A percentile compares a stretch with the other conserved stretches of the same genome.
phyloP scores from a whole-genome alignment of 306 rosid species.

The Prunus padus region DNA sequence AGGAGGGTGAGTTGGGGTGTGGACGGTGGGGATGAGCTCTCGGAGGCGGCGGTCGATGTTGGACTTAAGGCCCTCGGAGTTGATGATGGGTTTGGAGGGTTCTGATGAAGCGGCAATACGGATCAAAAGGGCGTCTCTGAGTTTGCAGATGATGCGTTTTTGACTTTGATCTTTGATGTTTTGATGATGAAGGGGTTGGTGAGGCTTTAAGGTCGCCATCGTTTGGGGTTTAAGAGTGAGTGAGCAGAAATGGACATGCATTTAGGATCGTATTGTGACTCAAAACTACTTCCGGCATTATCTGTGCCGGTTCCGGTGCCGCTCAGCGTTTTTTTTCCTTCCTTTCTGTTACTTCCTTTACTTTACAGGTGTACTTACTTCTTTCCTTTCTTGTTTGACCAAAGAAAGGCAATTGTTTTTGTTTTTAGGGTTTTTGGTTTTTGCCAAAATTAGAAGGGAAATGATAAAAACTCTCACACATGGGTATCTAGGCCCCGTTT shows the following conservation, averaged over 20 bases:
- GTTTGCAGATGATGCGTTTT: background rate
- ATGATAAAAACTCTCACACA: too few relatives aligned
- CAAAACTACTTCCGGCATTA: too few relatives aligned
- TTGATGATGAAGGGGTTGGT: background rate
- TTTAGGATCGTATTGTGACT: too few relatives aligned
- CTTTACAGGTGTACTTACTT: too few relatives aligned
- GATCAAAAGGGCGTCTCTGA: slow-evolving; percentile 19
- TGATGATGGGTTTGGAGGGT: background rate
- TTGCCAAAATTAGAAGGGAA: too few relatives aligned
- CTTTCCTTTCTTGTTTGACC: too few relatives aligned
- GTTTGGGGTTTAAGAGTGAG: background rate
- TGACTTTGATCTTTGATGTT: background rate
- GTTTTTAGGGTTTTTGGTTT: too few relatives aligned
- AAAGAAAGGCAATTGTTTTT: too few relatives aligned
- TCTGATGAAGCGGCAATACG: background rate
- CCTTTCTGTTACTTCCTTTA: too few relatives aligned
- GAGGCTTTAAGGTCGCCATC: slow-evolving; percentile 9
- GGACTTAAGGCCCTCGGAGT: slow-evolving; percentile 3
- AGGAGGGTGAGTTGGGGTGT: slow-evolving; percentile 32
- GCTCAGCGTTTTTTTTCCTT: too few relatives aligned
- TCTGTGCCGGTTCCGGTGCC: too few relatives aligned
- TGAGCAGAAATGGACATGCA: background rate
- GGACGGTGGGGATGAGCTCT: slow-evolving; percentile 15
- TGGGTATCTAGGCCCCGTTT: too few relatives aligned
- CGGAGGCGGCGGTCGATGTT: slow-evolving; percentile 10